These are phyloP conservation scores for Fusarium pininemorale DNA, from an alignment of 2,329 filamentous ascomycete genomes.

Conservation along the genomic window DNA sequence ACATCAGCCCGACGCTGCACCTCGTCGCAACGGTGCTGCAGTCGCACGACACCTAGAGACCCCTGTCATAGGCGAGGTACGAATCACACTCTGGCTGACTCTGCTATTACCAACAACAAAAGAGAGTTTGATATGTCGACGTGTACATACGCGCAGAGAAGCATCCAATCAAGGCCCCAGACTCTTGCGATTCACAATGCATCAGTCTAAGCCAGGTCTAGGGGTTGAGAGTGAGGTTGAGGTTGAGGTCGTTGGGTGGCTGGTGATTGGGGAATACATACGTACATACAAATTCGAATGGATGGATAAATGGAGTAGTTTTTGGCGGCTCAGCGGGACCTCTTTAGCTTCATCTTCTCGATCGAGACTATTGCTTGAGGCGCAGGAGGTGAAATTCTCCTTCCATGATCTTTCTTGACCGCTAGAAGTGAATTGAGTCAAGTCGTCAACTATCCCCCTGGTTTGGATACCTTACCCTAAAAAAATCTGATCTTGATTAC, in stretches of 20 bases:
- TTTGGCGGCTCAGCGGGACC: slow-evolving; percentile 34
- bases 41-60: slow-evolving; percentile 36
- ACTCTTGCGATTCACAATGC: slow-evolving; percentile 31
- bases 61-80: slow-evolving; percentile 34
- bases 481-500: neutral
- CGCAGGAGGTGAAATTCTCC: neutral
- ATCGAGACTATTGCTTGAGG: slow-evolving; percentile 18
- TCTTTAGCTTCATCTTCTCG: slow-evolving; percentile 2
- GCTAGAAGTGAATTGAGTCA: slow-evolving; percentile 8
- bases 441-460: neutral
- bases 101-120: neutral
- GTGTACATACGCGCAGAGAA: neutral
- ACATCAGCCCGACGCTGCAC: slow-evolving; percentile 17
- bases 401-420: neutral
- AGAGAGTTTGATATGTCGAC: neutral
- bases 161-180: neutral
- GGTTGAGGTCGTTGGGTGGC: neutral
- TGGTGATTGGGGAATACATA: slow-evolving; percentile 13
- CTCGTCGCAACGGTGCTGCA: slow-evolving; percentile 39
- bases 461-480: neutral
- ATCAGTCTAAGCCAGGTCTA: slow-evolving; percentile 8
- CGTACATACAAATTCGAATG: neutral
- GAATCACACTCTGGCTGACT: slow-evolving; percentile 28
- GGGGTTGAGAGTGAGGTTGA: neutral
- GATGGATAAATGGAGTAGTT: slow-evolving; percentile 24